phyloP scores from a whole-genome alignment of 371 early-diverging fungal species.

The Lichtheimia corymbifera region DNA sequence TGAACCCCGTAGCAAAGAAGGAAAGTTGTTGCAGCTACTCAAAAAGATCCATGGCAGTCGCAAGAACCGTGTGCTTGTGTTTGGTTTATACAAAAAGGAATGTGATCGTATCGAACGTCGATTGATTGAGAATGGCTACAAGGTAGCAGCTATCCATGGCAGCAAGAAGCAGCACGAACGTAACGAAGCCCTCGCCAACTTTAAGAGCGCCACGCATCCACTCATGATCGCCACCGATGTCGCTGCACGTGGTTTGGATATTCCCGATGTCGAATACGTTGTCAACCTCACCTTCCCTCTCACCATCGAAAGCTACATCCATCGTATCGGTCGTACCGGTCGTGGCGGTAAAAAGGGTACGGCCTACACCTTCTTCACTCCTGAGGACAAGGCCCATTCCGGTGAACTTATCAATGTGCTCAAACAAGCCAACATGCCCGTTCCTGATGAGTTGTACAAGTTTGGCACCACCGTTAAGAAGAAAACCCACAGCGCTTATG shows the following conservation, averaged over 20 bases:
- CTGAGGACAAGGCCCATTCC: constrained; percentile 90
- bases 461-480: constrained; percentile 96
- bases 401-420: constrained; percentile 90
- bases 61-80: constrained; percentile 85
- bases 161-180: constrained; percentile 78
- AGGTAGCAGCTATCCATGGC: constrained; percentile 85
- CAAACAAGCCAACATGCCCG: constrained; percentile 82
- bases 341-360: constrained; percentile 92
- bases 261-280: constrained; percentile 97
- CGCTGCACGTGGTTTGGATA: constrained; percentile 95
- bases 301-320: constrained; percentile 93
- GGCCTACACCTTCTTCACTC: constrained; percentile 94
- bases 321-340: constrained; percentile 97
- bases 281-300: constrained; percentile 98
- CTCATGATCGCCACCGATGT: constrained; percentile 94
- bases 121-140: constrained; percentile 76
- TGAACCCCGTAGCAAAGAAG: constrained; percentile 77
- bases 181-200: constrained; percentile 65
- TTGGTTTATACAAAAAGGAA: constrained; percentile 95
- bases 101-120: constrained; percentile 77
- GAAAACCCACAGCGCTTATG: constrained; percentile 94
- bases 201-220: constrained; percentile 73
- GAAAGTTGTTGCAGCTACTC: constrained; percentile 77
- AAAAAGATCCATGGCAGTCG: constrained; percentile 78
- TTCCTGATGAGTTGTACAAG: constrained; percentile 87